A percentile compares a stretch with the other conserved stretches of the same genome.
Evolutionary conservation across 2,329 filamentous ascomycete species (phyloP).

Genomic region (Pseudocercospora pini-densiflorae): DNA sequence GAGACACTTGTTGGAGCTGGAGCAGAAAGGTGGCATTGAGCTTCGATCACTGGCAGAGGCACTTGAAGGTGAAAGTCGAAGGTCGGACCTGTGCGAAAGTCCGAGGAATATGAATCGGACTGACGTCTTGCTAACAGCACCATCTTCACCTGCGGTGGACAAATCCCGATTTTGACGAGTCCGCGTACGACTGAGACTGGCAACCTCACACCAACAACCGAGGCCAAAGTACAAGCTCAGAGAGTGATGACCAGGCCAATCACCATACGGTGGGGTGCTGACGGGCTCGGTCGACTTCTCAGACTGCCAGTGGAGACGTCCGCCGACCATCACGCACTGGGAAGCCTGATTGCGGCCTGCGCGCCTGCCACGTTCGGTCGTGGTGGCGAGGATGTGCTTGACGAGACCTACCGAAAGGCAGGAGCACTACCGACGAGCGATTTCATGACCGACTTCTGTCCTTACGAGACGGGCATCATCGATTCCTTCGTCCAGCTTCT

Average conservation of each 20-base stretch:
- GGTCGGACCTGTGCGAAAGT: neutral
- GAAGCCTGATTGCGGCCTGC: slow-evolving; percentile 25
- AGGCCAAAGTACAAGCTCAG: slow-evolving; percentile 10
- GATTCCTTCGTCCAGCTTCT: slow-evolving; percentile 55
- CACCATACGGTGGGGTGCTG: slow-evolving; percentile 15
- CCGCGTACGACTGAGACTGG: slow-evolving; percentile 4
- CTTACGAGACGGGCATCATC: slow-evolving; percentile 52
- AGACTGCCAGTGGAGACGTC: neutral
- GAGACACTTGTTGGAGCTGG: neutral
- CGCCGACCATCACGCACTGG: neutral
- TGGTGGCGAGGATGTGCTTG: slow-evolving; percentile 51
- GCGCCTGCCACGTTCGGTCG: slow-evolving; percentile 56
- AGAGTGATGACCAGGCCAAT: slow-evolving; percentile 15
- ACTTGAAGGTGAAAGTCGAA: slow-evolving; percentile 11
- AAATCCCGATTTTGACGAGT: slow-evolving; percentile 4
- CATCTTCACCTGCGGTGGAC: slow-evolving; percentile 20
- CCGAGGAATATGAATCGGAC: neutral
- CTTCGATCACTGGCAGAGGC: slow-evolving; percentile 1
- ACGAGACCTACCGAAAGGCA: slow-evolving; percentile 59
- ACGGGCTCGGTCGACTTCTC: slow-evolving; percentile 7
- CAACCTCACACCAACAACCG: slow-evolving; percentile 11
- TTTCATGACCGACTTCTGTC: slow-evolving; percentile 42
- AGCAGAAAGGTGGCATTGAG: neutral
- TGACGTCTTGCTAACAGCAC: slow-evolving; percentile 1
- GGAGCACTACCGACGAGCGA: slow-evolving; percentile 51